Evolutionary conservation across 2,329 filamentous ascomycete species (phyloP).

Genomic region (Arthrobotrys iridis): DNA sequence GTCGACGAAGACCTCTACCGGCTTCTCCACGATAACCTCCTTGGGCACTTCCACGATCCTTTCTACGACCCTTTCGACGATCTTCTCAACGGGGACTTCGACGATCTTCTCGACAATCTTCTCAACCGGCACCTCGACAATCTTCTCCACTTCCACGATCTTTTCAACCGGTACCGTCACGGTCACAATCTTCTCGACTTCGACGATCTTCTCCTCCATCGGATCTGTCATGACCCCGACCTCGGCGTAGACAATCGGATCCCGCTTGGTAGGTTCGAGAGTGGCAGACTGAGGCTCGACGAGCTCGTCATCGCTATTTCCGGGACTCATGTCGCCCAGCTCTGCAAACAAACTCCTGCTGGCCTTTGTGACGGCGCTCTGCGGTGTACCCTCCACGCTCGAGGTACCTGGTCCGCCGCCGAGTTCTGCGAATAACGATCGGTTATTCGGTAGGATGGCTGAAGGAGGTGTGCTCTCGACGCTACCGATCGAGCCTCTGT

Average conservation of each 20-base stretch:
- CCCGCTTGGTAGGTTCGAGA: slow-evolving; percentile 42
- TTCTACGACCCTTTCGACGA: background rate
- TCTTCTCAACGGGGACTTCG: slow-evolving; percentile 19
- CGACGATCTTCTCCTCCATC: slow-evolving; percentile 38
- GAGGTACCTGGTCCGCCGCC: slow-evolving; percentile 32
- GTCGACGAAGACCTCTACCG: slow-evolving; percentile 21
- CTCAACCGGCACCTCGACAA: slow-evolving; percentile 50
- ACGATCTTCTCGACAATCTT: slow-evolving; percentile 44
- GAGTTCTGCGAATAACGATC: slow-evolving; percentile 44
- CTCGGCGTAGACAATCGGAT: slow-evolving; percentile 29
- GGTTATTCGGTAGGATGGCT: slow-evolving; percentile 53
- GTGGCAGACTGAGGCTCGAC: slow-evolving; percentile 46
- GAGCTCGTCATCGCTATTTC: slow-evolving; percentile 75
- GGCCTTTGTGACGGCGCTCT: slow-evolving; percentile 39
- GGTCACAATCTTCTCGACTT: slow-evolving; percentile 44
- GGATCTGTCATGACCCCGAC: slow-evolving; percentile 46
- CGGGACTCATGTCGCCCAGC: slow-evolving; percentile 74
- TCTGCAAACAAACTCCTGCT: slow-evolving; percentile 85
- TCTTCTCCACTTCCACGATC: slow-evolving; percentile 12
- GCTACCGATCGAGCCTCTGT: slow-evolving; percentile 63
- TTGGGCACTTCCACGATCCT: slow-evolving; percentile 22
- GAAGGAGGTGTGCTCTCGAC: slow-evolving; percentile 65
- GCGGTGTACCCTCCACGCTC: slow-evolving; percentile 46
- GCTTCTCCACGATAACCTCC: slow-evolving; percentile 1
- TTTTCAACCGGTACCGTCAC: slow-evolving; percentile 31